Evolutionary conservation across 148 eudicot genomes (phyloP), one percentile per base, ranked within the genome.

Genomic region (Bassia scoparia): DNA sequence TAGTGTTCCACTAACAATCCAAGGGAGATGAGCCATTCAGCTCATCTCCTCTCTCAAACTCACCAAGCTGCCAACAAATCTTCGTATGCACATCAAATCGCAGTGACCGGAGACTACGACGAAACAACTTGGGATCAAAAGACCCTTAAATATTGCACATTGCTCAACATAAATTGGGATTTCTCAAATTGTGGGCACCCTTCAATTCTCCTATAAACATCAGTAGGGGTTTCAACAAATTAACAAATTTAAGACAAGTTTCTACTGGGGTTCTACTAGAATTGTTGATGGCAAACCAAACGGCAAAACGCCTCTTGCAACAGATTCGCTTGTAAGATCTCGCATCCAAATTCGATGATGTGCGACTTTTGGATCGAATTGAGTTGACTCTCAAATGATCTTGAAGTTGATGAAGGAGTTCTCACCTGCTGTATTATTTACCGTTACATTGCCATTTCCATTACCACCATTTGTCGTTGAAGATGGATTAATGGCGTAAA

Each of bases 361-460:
- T 66, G 1, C 69, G 69, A 24, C 87, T 74, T 68, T 83, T 91
- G 33, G 89, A 82, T 79, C 89, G 77, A 67, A 81, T 67, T 11
- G 96, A 84, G 79, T 85, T 88, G 71, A 88, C 96, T 71, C 89
- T 83, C 17, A 90, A 68, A 46, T 88, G 96, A 27, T 88, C 96
- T n/a, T 87, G 90, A 31, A 86, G 76, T 1, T 84, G 91, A 16
- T 85, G 86, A 20, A 88, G 71, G 14, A 90, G 79, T 76, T 88
- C 69, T 90, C 90, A 0, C 69, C 69, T 9, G 61, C 27, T 50
- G 15, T 76, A 78, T 0, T 70, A 75, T 15, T 54, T 63, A 5
- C 88, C 73, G 50, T 75, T n/a, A n/a, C 77, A 8, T 78, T 79
- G 1, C 79, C 82, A 21, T 74, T 77, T 0, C 74, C 78, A 16